phyloP scores from a whole-genome alignment of 768 basidiomycete species.

The Leccinum ochraceum region DNA sequence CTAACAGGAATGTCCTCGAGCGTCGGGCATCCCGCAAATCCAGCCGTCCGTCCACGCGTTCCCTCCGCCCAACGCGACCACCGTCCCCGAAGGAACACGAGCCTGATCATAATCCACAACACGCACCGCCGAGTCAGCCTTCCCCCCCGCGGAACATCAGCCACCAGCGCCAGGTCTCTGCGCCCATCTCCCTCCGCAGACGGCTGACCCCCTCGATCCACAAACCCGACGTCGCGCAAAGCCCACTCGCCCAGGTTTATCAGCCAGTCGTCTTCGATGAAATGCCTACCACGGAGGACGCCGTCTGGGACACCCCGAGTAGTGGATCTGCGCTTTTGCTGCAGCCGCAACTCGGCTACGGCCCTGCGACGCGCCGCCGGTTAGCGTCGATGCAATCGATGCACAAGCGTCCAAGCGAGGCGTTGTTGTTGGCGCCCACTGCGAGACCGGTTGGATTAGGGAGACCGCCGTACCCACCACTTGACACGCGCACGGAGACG shows the following conservation, averaged over 20 bases:
- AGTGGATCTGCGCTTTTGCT: slow-evolving; percentile 9
- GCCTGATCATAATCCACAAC: slow-evolving; percentile 7
- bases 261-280: slow-evolving; percentile 65
- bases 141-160: slow-evolving; percentile 9
- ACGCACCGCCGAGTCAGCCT: slow-evolving; percentile 1
- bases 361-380: slow-evolving; percentile 41
- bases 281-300: slow-evolving; percentile 35
- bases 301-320: slow-evolving; percentile 19
- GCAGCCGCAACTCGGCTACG: slow-evolving; percentile 35
- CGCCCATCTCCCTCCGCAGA: slow-evolving; percentile 19
- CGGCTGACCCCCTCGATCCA: slow-evolving; percentile 22
- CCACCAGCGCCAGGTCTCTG: slow-evolving; percentile 17
- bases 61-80: slow-evolving; percentile 20
- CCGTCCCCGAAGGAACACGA: slow-evolving; percentile 25
- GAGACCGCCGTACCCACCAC: slow-evolving; percentile 15
- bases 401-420: slow-evolving; percentile 17
- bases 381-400: slow-evolving; percentile 36
- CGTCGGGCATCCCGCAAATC: slow-evolving; percentile 36
- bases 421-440: slow-evolving; percentile 5
- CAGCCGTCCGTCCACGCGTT: slow-evolving; percentile 34
- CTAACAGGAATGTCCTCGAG: slow-evolving; percentile 15
- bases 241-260: slow-evolving; percentile 73
- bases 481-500: slow-evolving; percentile 29
- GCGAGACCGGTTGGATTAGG: slow-evolving; percentile 4
- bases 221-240: slow-evolving; percentile 34